Evolutionary conservation across 2,329 filamentous ascomycete species (phyloP).

Genomic region (Claviceps digitariae): DNA sequence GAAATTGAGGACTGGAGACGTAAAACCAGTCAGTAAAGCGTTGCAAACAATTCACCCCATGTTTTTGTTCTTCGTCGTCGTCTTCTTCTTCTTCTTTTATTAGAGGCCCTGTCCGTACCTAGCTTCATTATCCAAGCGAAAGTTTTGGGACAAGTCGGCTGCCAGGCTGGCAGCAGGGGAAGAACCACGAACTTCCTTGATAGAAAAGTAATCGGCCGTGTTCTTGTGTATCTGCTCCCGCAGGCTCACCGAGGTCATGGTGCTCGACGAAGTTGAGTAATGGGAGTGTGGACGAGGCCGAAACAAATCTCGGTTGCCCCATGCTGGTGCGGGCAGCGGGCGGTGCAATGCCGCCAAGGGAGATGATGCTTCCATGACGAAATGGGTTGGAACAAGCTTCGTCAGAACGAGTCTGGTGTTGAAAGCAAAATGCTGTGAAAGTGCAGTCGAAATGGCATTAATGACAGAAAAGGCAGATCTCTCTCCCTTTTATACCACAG

Average conservation of each 20-base stretch:
- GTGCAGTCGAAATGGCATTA: background rate
- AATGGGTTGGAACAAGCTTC: background rate
- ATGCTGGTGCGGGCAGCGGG: conserved; percentile 47
- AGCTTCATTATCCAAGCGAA: conserved; percentile 70
- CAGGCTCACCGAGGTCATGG: conserved; percentile 59
- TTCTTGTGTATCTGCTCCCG: conserved; percentile 55
- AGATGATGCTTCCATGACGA: conserved; percentile 79
- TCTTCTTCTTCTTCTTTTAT: background rate
- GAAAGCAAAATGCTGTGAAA: background rate
- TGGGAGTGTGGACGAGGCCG: conserved; percentile 33
- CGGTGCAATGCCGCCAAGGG: conserved; percentile 87
- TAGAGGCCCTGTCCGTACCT: conserved; percentile 46
- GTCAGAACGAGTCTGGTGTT: conserved; percentile 1
- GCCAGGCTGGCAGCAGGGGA: conserved; percentile 86
- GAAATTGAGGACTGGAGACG: conserved; percentile 24
- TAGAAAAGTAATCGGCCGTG: conserved; percentile 64
- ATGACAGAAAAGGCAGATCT: background rate
- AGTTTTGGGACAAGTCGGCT: conserved; percentile 92
- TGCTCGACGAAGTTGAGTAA: conserved; percentile 39
- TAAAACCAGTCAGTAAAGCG: conserved; percentile 1
- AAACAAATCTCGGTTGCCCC: conserved; percentile 41
- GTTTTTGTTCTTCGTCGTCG: background rate
- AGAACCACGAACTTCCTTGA: conserved; percentile 66
- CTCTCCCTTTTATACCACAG: conserved; percentile 9
- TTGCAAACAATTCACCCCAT: background rate